Evolutionary conservation across 2,329 filamentous ascomycete genomes (phyloP).

Genomic region (Xylariaceae sp.): DNA sequence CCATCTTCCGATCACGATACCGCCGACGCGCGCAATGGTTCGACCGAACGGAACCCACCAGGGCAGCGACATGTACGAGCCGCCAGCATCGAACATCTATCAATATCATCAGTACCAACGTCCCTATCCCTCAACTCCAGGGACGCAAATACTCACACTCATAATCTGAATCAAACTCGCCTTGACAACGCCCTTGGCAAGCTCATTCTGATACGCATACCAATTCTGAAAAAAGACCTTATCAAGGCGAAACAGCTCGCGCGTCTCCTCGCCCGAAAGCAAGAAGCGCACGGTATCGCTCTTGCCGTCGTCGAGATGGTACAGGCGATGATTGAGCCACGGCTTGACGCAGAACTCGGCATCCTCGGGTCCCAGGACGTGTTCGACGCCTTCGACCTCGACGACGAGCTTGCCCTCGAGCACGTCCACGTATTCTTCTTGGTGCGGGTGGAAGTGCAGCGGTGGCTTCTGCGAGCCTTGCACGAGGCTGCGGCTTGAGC

Average conservation of each 20-base stretch:
- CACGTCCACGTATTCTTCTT: constrained; percentile 32
- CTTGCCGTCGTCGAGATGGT: constrained; percentile 20
- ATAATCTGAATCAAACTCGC: constrained; percentile 33
- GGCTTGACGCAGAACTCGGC: constrained; percentile 28
- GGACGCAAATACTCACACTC: constrained; percentile 20
- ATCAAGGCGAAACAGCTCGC: constrained; percentile 30
- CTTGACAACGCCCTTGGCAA: constrained; percentile 25
- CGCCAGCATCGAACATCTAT: constrained; percentile 17
- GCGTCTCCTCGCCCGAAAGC: constrained; percentile 27
- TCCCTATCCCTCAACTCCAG: no score
- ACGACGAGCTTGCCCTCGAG: constrained; percentile 27
- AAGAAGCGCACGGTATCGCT: constrained; percentile 2
- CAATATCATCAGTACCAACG: not conserved
- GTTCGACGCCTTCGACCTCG: constrained; percentile 28
- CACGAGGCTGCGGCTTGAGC: not conserved
- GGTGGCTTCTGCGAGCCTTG: constrained; percentile 22
- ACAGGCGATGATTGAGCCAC: constrained; percentile 26
- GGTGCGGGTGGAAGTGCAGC: constrained; percentile 32
- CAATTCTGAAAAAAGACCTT: constrained; percentile 35
- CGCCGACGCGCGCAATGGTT: constrained; percentile 24
- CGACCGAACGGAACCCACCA: constrained; percentile 32
- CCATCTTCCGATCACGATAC: constrained; percentile 33
- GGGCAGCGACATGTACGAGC: constrained; percentile 21
- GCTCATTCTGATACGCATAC: constrained; percentile 34
- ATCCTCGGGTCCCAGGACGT: constrained; percentile 25